Conservation (phyloP, 805 yeast species). For the Ogataea saltuana region DNA sequence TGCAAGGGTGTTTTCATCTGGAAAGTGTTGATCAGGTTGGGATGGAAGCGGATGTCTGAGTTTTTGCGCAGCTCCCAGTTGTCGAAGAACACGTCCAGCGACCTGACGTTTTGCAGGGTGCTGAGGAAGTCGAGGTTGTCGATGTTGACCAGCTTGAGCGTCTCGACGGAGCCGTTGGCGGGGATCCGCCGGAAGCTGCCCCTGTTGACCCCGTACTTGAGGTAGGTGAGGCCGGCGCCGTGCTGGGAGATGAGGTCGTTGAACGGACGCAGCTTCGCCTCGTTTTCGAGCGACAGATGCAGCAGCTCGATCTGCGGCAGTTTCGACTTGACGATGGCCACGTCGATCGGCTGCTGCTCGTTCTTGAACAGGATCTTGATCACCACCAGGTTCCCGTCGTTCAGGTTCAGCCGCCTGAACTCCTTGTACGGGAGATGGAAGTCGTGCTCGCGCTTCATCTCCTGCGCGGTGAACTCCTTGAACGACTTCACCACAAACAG, state of each 20-base stretch:
- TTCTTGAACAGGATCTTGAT: conserved; percentile 34
- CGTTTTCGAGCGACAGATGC: conserved; percentile 33
- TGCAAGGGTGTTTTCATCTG: conserved; percentile 19
- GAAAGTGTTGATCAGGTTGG: conserved; percentile 27
- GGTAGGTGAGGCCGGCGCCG: conserved; percentile 26
- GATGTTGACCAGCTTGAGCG: conserved; percentile 32
- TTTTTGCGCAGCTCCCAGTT: conserved; percentile 35
- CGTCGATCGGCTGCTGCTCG: conserved; percentile 34
- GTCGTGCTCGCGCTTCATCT: conserved; percentile 35
- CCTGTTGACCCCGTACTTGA: conserved; percentile 35
- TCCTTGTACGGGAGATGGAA: conserved; percentile 36
- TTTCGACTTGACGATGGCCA: conserved; percentile 28
- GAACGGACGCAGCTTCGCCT: conserved; percentile 31
- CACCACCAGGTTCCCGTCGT: conserved; percentile 33
- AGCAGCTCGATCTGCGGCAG: conserved; percentile 29
- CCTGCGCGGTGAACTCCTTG: conserved; percentile 33
- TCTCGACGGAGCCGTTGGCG: conserved; percentile 22
- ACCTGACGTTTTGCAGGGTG: conserved; percentile 24
- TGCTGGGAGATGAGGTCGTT: conserved; percentile 29
- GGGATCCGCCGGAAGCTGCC: conserved; percentile 32
- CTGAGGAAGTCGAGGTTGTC: conserved; percentile 32
- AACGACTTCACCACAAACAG: conserved; percentile 33
- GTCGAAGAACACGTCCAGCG: conserved; percentile 34
- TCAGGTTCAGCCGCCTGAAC: conserved; percentile 31
- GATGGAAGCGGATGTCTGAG: conserved; percentile 28